These are phyloP conservation scores for Rhododendron williamsianum DNA, from an alignment of 148 eudicot species.

Conservation along the genomic window DNA sequence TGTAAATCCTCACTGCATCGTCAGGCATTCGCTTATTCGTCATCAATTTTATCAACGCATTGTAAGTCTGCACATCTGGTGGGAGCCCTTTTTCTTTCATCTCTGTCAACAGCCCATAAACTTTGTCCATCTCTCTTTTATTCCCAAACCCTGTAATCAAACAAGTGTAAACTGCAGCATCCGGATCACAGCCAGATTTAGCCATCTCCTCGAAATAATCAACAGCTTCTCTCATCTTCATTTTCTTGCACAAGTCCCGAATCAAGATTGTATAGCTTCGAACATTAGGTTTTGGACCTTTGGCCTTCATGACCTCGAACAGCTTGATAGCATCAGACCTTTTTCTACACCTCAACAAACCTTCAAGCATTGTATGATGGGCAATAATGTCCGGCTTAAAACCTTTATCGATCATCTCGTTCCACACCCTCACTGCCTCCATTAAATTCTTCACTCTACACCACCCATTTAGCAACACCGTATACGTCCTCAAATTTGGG, in stretches of 20 bases:
- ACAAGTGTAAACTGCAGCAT: conserved; percentile 78
- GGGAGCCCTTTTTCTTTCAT: conserved; percentile 76
- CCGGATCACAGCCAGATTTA: conserved; percentile 58
- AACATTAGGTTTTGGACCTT: conserved; percentile 76
- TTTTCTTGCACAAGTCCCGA: conserved; percentile 68
- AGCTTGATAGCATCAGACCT: conserved; percentile 72
- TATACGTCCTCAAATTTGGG: conserved; percentile 48
- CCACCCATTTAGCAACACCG: conserved; percentile 77
- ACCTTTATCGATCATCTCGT: conserved; percentile 77
- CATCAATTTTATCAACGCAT: conserved; percentile 78
- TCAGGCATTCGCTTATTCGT: conserved; percentile 64
- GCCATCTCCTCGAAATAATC: conserved; percentile 63
- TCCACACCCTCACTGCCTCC: conserved; percentile 87
- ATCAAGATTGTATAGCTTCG: conserved; percentile 77
- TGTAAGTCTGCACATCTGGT: conserved; percentile 64
- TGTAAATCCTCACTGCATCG: conserved; percentile 64
- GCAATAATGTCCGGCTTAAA: conserved; percentile 72
- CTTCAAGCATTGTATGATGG: conserved; percentile 79
- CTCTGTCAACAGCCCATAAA: conserved; percentile 52
- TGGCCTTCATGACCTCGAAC: conserved; percentile 74
- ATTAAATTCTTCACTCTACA: conserved; percentile 64
- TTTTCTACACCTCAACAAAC: conserved; percentile 61
- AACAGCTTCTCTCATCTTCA: conserved; percentile 57
- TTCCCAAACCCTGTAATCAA: conserved; percentile 82
- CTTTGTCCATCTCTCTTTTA: conserved; percentile 67